Evolutionary conservation across 768 basidiomycete genomes (phyloP), one percentile per base, ranked within the genome.

Genomic region (Arthromyces matolae): DNA sequence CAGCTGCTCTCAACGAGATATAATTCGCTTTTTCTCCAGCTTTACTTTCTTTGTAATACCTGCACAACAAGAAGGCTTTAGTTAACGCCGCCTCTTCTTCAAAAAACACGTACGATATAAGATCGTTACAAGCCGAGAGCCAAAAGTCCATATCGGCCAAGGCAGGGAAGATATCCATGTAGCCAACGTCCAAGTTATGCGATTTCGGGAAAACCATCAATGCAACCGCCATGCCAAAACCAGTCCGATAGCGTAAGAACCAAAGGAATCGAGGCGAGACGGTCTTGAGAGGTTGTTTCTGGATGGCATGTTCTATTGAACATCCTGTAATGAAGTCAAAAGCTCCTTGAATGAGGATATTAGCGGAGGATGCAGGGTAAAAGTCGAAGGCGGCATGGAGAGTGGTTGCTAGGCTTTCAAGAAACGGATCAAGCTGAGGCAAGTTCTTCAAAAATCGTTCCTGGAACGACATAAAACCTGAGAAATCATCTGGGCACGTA

Each of bases 101-200:
- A 20, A 23, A 2, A 22, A 29, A 24, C 13, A 52, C 59, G n/a
- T 13, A 60, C 56, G 59, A 60, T 20, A 60, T 34, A 5, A 60
- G 12, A 38, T 60, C 56, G 37, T 59, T 59, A 12, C 27, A 25
- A 8, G 45, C 27, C 5, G 46, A 45, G 1, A 52, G 39, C 46
- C 48, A 55, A 19, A 45, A 52, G n/a, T 45, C 45, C 50, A 60
- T 60, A 13, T 55, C 54, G 2, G 51, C 42, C 14, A 57, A 13
- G 0, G 46, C 55, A 12, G 50, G 58, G 22, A 39, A 37, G 25
- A 23, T 31, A 7, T 18, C 13, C 7, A 38, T 18, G n/a, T 36
- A 50, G n/a, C n/a, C n/a, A n/a, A n/a, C n/a, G 13, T 53, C 37
- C 2, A 47, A 18, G 4, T 43, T 29, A 4, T 33, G 42, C 5